Percentiles rank a stretch among this genome's conserved stretches.
Evolutionary conservation across 768 basidiomycete genomes (phyloP).

Genomic region (Scleroderma bovista): DNA sequence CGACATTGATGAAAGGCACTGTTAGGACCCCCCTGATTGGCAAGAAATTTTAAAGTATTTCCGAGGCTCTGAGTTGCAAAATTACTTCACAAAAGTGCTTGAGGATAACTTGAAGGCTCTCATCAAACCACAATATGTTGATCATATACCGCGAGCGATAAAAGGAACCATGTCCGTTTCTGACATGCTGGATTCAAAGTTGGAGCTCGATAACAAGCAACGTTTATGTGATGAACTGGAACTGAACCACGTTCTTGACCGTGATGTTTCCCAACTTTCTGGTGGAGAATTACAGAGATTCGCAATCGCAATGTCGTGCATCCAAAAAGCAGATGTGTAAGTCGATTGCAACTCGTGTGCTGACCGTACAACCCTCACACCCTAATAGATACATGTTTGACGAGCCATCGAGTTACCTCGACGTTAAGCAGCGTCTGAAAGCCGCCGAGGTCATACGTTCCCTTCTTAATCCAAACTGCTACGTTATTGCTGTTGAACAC

Average conservation of each 20-base stretch:
- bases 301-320: conserved; percentile 95
- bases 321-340: conserved; percentile 93
- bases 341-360: conserved; percentile 25
- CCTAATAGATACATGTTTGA: conserved; percentile 90
- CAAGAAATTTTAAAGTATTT: conserved; percentile 98
- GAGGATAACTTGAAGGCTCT: conserved; percentile 98
- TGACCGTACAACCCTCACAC: conserved; percentile 2
- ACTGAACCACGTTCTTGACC: conserved; percentile 76
- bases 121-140: conserved; percentile 99
- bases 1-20: neutral
- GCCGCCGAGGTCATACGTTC: conserved; percentile 94
- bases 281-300: conserved; percentile 98
- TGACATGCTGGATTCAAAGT: conserved; percentile 89
- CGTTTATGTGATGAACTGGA: conserved; percentile 83
- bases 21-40: conserved; percentile 96
- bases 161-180: conserved; percentile 83
- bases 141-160: conserved; percentile 95
- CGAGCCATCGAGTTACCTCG: conserved; percentile 97
- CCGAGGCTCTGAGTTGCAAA: conserved; percentile 97
- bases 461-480: conserved; percentile 75
- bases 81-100: conserved; percentile 98
- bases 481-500: conserved; percentile 98
- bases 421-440: conserved; percentile 90
- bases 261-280: conserved; percentile 81
- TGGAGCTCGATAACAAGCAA: conserved; percentile 86